Evolutionary conservation across 768 basidiomycete species (phyloP), one percentile per base, ranked within the genome.

Genomic region (Panaeolus papilionaceus): DNA sequence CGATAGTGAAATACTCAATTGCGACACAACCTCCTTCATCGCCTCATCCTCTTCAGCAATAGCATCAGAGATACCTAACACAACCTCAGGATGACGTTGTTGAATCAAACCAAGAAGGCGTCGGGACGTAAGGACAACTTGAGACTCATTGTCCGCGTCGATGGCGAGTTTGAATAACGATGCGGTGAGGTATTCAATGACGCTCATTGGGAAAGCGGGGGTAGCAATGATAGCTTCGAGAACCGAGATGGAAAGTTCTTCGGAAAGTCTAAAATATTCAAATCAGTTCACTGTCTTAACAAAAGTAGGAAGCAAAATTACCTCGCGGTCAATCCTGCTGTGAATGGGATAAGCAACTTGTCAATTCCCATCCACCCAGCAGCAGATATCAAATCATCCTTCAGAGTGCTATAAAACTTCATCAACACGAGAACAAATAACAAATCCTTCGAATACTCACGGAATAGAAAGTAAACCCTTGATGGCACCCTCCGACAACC

Each of bases 61-160:
- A 3, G 77, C 74, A 5, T 85, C 79, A 7, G 84, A 81, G 10
- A 75, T 77, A 4, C 76, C 73, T 38, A 82, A 81, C 61, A 93
- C 79, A 2, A 85, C 69, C 0, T 78, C 72, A 0, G 89, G 85
- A 71, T 92, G 82, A 20, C 91, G 87, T 71, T 94, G 94, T 64
- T 91, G 86, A 11, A 94, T 75, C 28, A 80, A 79, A 9, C 84
- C 81, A 42, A 95, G 80, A 0, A 93, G 72, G 14, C 76, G 79
- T 28, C 80, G 82, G 12, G 79, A 71, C 12, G 70, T 44, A n/a
- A 76, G 38, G 2, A 68, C 62, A 40, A 38, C 67, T 16, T 71
- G 64, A 1, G 70, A 62, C 23, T 73, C 65, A 4, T 69, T 68
- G 62, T 79, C 78, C 0, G 71, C 68, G 47, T 77, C 67, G 1